Conservation (phyloP, 345 rosid species). For the Zanthoxylum bungeanum region DNA sequence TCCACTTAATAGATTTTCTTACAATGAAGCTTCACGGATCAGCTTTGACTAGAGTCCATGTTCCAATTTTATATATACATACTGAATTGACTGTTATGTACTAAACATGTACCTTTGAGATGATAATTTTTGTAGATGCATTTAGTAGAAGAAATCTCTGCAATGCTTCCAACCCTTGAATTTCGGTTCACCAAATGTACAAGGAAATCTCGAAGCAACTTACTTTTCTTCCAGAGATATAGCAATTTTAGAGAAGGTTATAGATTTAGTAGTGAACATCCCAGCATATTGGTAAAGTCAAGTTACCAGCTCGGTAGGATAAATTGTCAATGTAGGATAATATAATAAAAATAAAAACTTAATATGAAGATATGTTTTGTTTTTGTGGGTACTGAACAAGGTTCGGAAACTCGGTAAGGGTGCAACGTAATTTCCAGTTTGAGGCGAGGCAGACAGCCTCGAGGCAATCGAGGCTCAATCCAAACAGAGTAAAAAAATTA, state of each 20-base stretch:
- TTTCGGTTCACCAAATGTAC: neutral
- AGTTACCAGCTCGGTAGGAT: neutral
- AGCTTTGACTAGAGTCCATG: neutral
- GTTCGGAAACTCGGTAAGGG: no score
- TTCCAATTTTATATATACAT: neutral
- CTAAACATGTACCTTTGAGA: neutral
- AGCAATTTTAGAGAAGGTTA: neutral
- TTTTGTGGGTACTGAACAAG: neutral
- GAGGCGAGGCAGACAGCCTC: no score
- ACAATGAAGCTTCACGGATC: neutral
- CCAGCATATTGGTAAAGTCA: neutral
- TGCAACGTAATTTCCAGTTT: no score
- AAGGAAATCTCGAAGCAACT: slow-evolving; percentile 5
- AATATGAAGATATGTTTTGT: neutral
- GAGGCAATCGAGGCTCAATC: no score
- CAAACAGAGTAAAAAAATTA: no score
- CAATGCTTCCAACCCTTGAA: neutral
- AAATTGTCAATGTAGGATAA: neutral
- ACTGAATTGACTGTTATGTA: neutral
- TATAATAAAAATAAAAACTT: neutral
- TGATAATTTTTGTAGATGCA: neutral
- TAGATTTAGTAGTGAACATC: neutral
- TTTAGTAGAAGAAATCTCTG: neutral
- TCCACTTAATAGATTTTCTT: no score
- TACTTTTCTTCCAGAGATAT: neutral